phyloP scores from a whole-genome alignment of 2,329 filamentous ascomycete genomes.

The Fusarium sp. region DNA sequence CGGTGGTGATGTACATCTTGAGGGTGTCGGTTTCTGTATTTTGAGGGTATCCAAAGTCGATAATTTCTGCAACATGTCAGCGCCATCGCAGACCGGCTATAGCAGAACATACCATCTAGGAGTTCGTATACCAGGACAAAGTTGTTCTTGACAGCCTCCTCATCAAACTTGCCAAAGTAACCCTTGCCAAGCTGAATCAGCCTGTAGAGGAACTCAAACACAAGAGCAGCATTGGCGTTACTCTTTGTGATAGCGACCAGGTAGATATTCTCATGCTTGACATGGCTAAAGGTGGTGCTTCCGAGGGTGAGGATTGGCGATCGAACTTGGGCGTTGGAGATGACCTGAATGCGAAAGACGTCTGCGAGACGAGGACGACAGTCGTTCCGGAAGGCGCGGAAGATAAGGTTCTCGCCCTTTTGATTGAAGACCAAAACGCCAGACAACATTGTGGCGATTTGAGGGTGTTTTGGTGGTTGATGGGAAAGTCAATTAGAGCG shows the following conservation, averaged over 20 bases:
- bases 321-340: constrained; percentile 96
- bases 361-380: constrained; percentile 97
- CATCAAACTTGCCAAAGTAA: constrained; percentile 99
- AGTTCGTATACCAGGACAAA: constrained; percentile 99
- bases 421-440: constrained; percentile 99
- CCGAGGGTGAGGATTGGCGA: constrained; percentile 97
- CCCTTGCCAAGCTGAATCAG: constrained; percentile 90
- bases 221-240: constrained; percentile 97
- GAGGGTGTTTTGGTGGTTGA: constrained; percentile 21
- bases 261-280: constrained; percentile 99
- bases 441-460: constrained; percentile 80
- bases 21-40: constrained; percentile 98
- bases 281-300: constrained; percentile 98
- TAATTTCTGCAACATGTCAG: constrained; percentile 75
- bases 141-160: constrained; percentile 99
- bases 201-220: constrained; percentile 98
- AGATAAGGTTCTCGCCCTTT: constrained; percentile 99
- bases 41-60: constrained; percentile 98
- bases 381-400: constrained; percentile 98
- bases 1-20: constrained; percentile 99
- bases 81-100: too few species aligned
- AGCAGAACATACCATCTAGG: constrained; percentile 77
- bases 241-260: constrained; percentile 97
- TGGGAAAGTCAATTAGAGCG: constrained; percentile 9
- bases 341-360: constrained; percentile 99